Base-by-base conservation (phyloP, 306 rosid genomes). In the Prinsepia uniflora region DNA sequence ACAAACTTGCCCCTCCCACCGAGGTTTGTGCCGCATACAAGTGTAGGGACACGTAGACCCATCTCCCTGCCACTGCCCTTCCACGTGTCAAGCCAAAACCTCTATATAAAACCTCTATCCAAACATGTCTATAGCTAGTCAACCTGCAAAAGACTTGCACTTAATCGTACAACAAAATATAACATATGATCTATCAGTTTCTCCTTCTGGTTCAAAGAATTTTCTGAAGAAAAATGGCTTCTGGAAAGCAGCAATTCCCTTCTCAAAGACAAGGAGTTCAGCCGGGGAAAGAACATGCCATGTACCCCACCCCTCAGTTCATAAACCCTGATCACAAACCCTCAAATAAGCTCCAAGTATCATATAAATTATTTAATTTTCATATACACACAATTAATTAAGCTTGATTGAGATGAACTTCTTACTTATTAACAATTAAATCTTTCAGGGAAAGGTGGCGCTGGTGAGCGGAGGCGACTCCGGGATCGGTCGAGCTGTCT, bases 281-380 rank as follows among this genome's bases (percentile, higher is more conserved):
- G 39, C 96, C 96, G 6, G 96, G 98, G 50, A 84, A 88, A 85
- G 90, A 92, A 71, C 88, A 88, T 60, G 81, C 0, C 61, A 85
- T 90, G 96, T 72, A 92, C 61, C 98, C 98, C 48, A 76, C 36
- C 52, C 96, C 98, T 11, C 90, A 90, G 63, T 90, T 86, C 79
- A 68, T 81, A 17, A 54, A 63, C 70, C 80, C 90, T 0, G 80
- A 86, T 8, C 88, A 92, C 83, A 85, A 75, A 39, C 90, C 96
- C 67, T 87, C 96, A 20, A 80, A 88, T 64, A 86, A 92, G 71
- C 98, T 90, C 72, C 86, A 73, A 75, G 92, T 83, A 84, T 20
- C 15, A 13, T 18, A 49, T 18, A 49, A n/a, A 50, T 50, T 15
- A 17, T 13, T 47, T 47, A 11, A 47, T 3, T 47, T 30, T 30